Evolutionary conservation across 441 rosid species (phyloP).

Genomic region (Erodium texanum): DNA sequence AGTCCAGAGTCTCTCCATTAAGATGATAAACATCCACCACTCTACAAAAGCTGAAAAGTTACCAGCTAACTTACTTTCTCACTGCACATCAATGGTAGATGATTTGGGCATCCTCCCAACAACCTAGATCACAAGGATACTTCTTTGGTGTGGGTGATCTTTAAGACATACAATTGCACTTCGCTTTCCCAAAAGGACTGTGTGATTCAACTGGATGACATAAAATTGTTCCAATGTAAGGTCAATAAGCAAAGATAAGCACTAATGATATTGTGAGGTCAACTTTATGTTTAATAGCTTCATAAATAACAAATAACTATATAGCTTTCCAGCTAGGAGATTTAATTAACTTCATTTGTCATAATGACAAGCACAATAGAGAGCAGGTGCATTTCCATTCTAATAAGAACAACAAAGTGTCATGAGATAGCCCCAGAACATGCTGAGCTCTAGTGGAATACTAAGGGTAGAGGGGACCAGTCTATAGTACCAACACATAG

Average conservation of each 20-base stretch:
- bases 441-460: background rate
- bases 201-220: conserved; percentile 63
- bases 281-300: background rate
- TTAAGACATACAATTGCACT: conserved; percentile 64
- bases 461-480: conserved; percentile 1
- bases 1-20: background rate
- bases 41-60: conserved; percentile 3
- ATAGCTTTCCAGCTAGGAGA: background rate
- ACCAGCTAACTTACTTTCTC: conserved; percentile 8
- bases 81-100: no score
- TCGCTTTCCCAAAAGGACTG: conserved; percentile 69
- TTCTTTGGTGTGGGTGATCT: conserved; percentile 53
- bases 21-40: conserved; percentile 1
- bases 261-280: conserved; percentile 3
- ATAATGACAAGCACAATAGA: background rate
- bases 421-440: background rate
- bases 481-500: background rate
- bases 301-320: background rate
- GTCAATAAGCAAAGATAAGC: conserved; percentile 9
- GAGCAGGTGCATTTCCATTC: background rate
- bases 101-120: conserved; percentile 1
- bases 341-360: conserved; percentile 1
- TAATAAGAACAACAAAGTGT: background rate
- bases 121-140: conserved; percentile 75
- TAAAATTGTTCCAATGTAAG: conserved; percentile 9